Percentiles rank a stretch among this genome's conserved stretches.
phyloP scores from a whole-genome alignment of 148 eudicot species.

The Linanthus parryae region DNA sequence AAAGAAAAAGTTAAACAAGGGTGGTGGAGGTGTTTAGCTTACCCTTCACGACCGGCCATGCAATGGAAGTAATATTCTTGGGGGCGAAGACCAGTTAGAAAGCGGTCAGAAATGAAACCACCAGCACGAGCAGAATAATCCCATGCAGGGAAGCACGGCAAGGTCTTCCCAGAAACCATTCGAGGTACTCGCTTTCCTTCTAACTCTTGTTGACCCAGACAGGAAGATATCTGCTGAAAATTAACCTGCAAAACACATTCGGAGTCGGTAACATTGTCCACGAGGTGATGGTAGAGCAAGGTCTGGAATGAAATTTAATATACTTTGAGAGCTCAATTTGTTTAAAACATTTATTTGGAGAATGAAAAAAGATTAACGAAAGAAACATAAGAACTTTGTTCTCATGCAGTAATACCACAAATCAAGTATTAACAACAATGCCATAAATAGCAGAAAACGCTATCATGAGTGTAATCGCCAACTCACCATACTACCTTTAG shows the following conservation, averaged over 20 bases:
- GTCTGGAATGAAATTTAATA: too few relatives aligned
- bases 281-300: neutral
- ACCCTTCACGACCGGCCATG: slow-evolving; percentile 99
- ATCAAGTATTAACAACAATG: too few relatives aligned
- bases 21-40: too few relatives aligned
- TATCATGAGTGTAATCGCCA: neutral
- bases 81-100: slow-evolving; percentile 88
- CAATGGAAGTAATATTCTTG: slow-evolving; percentile 97
- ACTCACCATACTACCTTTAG: slow-evolving; percentile 97
- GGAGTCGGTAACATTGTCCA: neutral
- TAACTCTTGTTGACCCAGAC: slow-evolving; percentile 94
- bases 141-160: slow-evolving; percentile 93
- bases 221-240: slow-evolving; percentile 94
- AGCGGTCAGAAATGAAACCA: slow-evolving; percentile 94
- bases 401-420: too few relatives aligned
- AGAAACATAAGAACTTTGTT: too few relatives aligned
- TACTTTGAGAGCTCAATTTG: too few relatives aligned
- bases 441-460: neutral
- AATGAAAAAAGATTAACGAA: too few relatives aligned
- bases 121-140: slow-evolving; percentile 90
- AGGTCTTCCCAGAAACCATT: slow-evolving; percentile 97
- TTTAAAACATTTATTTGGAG: too few relatives aligned
- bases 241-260: slow-evolving; percentile 49
- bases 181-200: slow-evolving; percentile 99
- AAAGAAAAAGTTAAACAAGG: too few relatives aligned